Conservation (phyloP, 108 stramenopile genomes). For the Chaetoceros tenuissimus region DNA sequence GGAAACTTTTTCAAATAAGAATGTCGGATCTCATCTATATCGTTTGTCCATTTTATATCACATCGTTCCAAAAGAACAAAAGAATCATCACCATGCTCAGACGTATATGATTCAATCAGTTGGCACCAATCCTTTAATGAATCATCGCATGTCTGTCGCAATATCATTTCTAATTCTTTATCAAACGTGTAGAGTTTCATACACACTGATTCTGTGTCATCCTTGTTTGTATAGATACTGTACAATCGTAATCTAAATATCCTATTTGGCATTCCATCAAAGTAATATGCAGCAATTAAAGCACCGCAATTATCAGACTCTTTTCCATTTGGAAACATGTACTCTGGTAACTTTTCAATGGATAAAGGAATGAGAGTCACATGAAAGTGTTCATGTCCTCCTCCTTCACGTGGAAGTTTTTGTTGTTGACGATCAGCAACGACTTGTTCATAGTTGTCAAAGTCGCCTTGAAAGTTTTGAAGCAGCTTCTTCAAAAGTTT, state of each 20-base stretch:
- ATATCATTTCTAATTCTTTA: constrained; percentile 37
- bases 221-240: constrained; percentile 15
- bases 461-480: constrained; percentile 86
- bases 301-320: constrained; percentile 7
- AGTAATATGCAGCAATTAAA: constrained; percentile 68
- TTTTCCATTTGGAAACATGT: background rate
- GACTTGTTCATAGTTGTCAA: constrained; percentile 81
- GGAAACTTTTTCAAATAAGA: constrained; percentile 22
- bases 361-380: constrained; percentile 60
- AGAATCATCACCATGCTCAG: background rate
- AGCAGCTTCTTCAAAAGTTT: too few species aligned
- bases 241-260: constrained; percentile 84
- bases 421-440: constrained; percentile 46
- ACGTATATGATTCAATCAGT: background rate
- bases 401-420: constrained; percentile 64
- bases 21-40: constrained; percentile 54
- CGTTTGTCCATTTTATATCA: constrained; percentile 58
- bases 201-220: constrained; percentile 11
- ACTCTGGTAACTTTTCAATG: background rate
- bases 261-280: constrained; percentile 65
- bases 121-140: background rate
- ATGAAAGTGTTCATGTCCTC: constrained; percentile 81
- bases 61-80: constrained; percentile 20
- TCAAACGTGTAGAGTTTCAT: constrained; percentile 55
- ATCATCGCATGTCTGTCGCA: constrained; percentile 22